Evolutionary conservation across 2,329 filamentous ascomycete genomes (phyloP), one percentile per base, ranked within the genome.

Genomic region (Pseudocercospora fuligena): DNA sequence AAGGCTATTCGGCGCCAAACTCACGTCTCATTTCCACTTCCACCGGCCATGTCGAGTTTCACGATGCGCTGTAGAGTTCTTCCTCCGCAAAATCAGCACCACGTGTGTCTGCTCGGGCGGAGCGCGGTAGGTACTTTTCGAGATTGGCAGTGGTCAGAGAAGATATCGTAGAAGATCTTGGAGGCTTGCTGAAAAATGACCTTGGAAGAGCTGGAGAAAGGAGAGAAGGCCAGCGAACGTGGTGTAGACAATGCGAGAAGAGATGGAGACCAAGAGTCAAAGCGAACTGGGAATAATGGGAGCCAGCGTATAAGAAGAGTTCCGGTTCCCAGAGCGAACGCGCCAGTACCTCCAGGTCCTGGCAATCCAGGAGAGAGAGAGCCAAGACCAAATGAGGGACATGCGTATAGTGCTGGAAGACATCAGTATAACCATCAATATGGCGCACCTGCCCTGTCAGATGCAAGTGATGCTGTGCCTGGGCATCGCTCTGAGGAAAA

Each of bases 1-100:
- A 43, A 58, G 14, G 31, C 31, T 58, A 58, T 58, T 58, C 23
- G 56, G 56, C 56, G 56, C 56, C 56, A 58, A 27, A 58, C 29
- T 58, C 56, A 40, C 56, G 27, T 36, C 31, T 58, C 56, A 58
- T 58, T 58, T 58, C 56, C 56, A 36, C 31, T n/a, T 21, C 23
- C 56, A 43, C 29, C 56, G n/a, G 56, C 31, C 27, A 27, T 19
- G 51, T 23, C 27, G 27, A 51, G 4, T 25, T 51, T 51, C 47
- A 25, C n/a, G 53, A 33, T 29, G 53, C 53, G 25, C 56, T 21
- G 23, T 29, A 56, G 51, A 56, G 1, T 23, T 58, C 9, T 25
- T 12, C 19, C n/a, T 25, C 23, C 56, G 31, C 29, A 23, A 58
- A 19, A 43, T 5, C 33, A 43, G 36, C 56, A 40, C 31, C 11